Base-by-base conservation (phyloP, 2,329 filamentous ascomycete genomes). In the Didymosphaeria variabile region DNA sequence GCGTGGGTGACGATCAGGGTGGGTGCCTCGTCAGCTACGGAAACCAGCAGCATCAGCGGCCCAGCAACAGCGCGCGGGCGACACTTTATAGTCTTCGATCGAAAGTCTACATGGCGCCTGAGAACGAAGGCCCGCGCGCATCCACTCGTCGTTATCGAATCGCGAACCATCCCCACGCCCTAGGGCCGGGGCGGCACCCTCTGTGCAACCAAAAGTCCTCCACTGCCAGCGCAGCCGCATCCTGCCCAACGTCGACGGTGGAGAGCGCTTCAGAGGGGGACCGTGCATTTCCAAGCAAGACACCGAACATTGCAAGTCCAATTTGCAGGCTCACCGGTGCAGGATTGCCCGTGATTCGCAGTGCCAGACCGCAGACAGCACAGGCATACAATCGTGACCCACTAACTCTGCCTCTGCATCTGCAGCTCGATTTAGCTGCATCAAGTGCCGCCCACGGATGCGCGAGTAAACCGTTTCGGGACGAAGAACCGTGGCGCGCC, bases 1-100 rank as follows among this genome's bases (percentile, higher is more conserved):
- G 38, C 52, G 52, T 55, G 38, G 38, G 59, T 66, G 61, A 66
- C 53, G 57, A 61, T 40, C n/a, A 62, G 40, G 61, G 61, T 32
- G 60, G 29, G 23, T 31, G 46, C 42, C 34, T 50, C 40, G 47
- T 45, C 57, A 57, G 54, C 53, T 10, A 15, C 21, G 34, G 23
- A 59, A 56, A 46, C 21, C 17, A 59, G 26, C 23, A 38, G 32
- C 34, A 51, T 29, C 44, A 44, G 29, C 17, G 19, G 17, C 7
- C 23, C 17, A 13, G 38, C 17, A 29, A 47, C 17, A 29, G 54
- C 55, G 55, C 55, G 55, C 54, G 42, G 46, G 44, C 58, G 55
- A 46, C 49, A 15, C 55, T 61, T 58, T 58, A 61, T 57, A 59
- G 46, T 29, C 12, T 26, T 17, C 21, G 45, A 32, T 34, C 15